phyloP scores from a whole-genome alignment of 768 basidiomycete species.

The Hebeloma cylindrosporum region DNA sequence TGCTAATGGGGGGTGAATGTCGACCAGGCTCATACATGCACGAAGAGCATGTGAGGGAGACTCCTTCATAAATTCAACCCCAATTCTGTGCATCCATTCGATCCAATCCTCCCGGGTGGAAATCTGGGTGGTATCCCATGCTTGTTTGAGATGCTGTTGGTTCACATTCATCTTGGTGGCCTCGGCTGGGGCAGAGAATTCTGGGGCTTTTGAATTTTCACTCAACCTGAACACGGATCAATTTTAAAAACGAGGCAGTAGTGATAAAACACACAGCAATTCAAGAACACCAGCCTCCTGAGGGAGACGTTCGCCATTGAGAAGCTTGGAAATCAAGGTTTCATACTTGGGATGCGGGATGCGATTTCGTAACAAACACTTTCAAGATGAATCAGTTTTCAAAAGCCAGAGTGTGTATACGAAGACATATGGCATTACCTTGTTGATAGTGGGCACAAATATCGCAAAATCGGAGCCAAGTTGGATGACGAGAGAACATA shows the following conservation, averaged over 20 bases:
- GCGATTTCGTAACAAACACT: slow-evolving; percentile 77
- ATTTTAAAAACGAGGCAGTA: slow-evolving; percentile 3
- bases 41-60: slow-evolving; percentile 98
- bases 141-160: slow-evolving; percentile 94
- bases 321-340: slow-evolving; percentile 79
- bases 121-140: slow-evolving; percentile 87
- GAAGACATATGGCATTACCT: no score
- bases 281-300: slow-evolving; percentile 80
- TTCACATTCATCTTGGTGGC: slow-evolving; percentile 90
- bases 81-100: slow-evolving; percentile 92
- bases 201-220: slow-evolving; percentile 62
- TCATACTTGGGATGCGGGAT: slow-evolving; percentile 87
- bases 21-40: slow-evolving; percentile 92
- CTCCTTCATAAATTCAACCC: slow-evolving; percentile 96
- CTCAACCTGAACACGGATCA: slow-evolving; percentile 37
- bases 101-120: slow-evolving; percentile 86
- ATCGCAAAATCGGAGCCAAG: slow-evolving; percentile 97
- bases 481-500: slow-evolving; percentile 90
- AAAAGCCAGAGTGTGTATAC: not conserved
- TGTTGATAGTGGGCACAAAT: slow-evolving; percentile 96
- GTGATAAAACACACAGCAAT: slow-evolving; percentile 45
- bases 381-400: not conserved
- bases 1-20: slow-evolving; percentile 86
- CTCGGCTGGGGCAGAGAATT: slow-evolving; percentile 83
- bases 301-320: slow-evolving; percentile 89